Evolutionary conservation across 176 grass and related monocot species (phyloP).

Genomic region (Tillandsia fasciculata): DNA sequence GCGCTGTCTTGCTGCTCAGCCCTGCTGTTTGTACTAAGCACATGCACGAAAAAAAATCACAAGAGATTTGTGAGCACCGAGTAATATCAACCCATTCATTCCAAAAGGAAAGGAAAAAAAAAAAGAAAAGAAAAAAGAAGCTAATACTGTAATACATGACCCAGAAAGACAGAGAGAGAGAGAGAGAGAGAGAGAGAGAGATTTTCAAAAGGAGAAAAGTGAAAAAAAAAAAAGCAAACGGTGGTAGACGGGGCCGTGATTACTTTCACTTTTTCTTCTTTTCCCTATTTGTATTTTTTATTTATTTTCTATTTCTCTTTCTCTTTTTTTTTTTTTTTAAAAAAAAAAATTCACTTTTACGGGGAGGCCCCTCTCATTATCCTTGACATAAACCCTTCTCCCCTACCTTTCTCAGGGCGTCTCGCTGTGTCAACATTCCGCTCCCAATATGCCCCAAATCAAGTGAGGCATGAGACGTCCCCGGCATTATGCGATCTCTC

Average conservation of each 20-base stretch:
- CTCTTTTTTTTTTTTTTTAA: neutral
- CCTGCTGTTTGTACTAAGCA: no score
- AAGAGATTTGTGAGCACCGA: no score
- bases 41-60: no score
- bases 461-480: no score
- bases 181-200: neutral
- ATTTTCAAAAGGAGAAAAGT: neutral
- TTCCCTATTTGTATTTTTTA: neutral
- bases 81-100: no score
- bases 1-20: no score
- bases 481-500: neutral
- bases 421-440: slow-evolving; percentile 19
- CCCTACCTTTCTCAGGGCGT: slow-evolving; percentile 5
- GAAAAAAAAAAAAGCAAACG: neutral
- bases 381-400: slow-evolving; percentile 52
- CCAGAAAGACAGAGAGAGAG: neutral
- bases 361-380: slow-evolving; percentile 18
- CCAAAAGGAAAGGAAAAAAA: no score
- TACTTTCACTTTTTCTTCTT: slow-evolving; percentile 7
- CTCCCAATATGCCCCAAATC: slow-evolving; percentile 27
- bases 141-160: neutral
- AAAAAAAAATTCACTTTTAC: no score
- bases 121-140: no score
- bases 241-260: neutral
- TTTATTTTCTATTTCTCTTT: neutral